Evolutionary conservation across 2,329 filamentous ascomycete species (phyloP), one percentile per base, ranked within the genome.

Genomic region (Bipolaris bicolor): DNA sequence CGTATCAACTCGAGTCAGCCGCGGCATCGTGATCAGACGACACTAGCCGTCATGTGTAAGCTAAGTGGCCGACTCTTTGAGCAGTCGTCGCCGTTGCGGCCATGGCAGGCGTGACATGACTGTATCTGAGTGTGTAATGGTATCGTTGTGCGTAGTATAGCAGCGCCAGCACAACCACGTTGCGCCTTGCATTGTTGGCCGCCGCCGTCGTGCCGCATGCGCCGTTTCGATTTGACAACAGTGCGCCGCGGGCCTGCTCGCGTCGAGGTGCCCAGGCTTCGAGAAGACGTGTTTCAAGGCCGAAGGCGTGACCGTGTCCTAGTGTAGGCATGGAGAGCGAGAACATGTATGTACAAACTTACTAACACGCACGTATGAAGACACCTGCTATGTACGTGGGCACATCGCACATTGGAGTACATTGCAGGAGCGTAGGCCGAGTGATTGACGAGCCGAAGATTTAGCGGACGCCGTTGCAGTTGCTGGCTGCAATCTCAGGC

Each of bases 1-100:
- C 29, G 58, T 64, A 57, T 60, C 54, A 58, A 61, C 59, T 62
- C 61, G 63, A 64, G 63, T 63, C 61, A 64, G 61, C 50, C 54
- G 37, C 55, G 50, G 55, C 62, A 53, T 55, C 49, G 52, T 63
- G 55, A 51, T 31, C 45, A 49, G 50, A 40, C 26, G 29, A 57
- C 61, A 59, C 61, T 63, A 63, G 47, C 44, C 24, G 41, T 36
- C 41, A 53, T 61, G 37, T 54, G 65, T 65, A 64, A 62, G 63
- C 63, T 63, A 51, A 65, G 55, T 65, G 61, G 65, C 59, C 53
- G 52, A 52, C 31, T 55, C 16, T 40, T 5, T 49, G 60, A 66
- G 61, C 65, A 65, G 53, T 36, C 41, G 40, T 57, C 40, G 54
- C 49, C 29, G 48, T 45, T 55, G 48, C 29, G 49, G 22, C 46